Evolutionary conservation across 2,329 filamentous ascomycete genomes (phyloP), one percentile per base, ranked within the genome.

Genomic region (Penicillium sp.): DNA sequence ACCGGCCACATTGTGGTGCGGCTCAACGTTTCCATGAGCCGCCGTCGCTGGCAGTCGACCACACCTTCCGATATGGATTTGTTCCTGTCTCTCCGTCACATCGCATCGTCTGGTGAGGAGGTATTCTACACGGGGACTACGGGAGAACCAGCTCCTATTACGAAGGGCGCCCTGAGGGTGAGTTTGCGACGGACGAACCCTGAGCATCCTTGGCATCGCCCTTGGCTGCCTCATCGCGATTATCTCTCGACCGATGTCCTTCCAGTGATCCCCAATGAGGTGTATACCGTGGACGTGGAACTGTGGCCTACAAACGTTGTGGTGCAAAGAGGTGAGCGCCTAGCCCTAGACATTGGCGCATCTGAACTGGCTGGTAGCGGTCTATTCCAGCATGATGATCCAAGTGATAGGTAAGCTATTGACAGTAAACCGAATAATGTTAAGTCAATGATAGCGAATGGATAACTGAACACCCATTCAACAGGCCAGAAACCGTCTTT

Each of bases 1-100:
- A 90, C 88, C 0, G 88, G 88, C 0, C 85, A 90, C 63, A 75
- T 89, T 23, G 76, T 83, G 0, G 86, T 85, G 0, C 86, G 85
- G 59, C 75, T 91, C 3, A 84, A 85, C 55, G 82, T 89, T 0
- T 88, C 86, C 0, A 72, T 77, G 31, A 77, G 71, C 2, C 21
- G 63, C 75, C 2, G 71, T 70, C 1, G 67, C 71, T 1, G n/a
- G n/a, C n/a, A n/a, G n/a, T n/a, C n/a, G n/a, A 62, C 69, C 1
- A 74, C 71, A 2, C 80, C 80, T 0, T 73, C 70, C 1, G 81
- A 84, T 37, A 79, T 82, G 36, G 81, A 83, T 55, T 67, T 83
- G 18, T 83, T 83, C 65, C 55, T 87, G 2, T 85, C 81, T 0
- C 72, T 86, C 9, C 77, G 81, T 29, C 59, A 84, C 77, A 68